These are phyloP conservation scores for Boletus pseudo-olivaceus DNA, from an alignment of 768 basidiomycete genomes.

Conservation along the genomic window DNA sequence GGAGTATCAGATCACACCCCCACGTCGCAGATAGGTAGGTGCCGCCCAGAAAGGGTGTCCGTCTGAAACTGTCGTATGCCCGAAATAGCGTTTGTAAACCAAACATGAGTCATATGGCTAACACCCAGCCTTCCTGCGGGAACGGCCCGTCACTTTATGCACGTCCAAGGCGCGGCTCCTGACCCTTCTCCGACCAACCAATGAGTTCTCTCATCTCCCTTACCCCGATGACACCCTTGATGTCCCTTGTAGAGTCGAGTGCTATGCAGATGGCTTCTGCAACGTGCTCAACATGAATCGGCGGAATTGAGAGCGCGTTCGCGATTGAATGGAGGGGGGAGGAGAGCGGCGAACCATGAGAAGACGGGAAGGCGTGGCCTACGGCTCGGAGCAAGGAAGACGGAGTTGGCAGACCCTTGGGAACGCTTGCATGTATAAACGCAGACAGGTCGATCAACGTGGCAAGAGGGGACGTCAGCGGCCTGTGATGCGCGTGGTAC, in stretches of 20 bases:
- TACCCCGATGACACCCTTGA: conserved; percentile 68
- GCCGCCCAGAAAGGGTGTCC: conserved; percentile 1
- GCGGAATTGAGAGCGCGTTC: conserved; percentile 77
- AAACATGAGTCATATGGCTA: conserved; percentile 8
- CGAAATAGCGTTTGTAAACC: conserved; percentile 13
- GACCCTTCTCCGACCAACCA: conserved; percentile 52
- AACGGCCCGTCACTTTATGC: conserved; percentile 12
- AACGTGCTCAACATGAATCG: conserved; percentile 95
- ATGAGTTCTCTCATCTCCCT: conserved; percentile 70
- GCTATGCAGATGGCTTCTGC: conserved; percentile 76
- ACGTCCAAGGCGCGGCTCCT: conserved; percentile 14
- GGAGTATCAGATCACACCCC: conserved; percentile 13
- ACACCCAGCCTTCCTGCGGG: conserved; percentile 4
- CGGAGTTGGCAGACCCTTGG: conserved; percentile 59
- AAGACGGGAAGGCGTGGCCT: conserved; percentile 36
- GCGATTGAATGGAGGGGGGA: conserved; percentile 66
- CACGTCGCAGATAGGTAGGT: conserved; percentile 23
- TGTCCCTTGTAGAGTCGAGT: conserved; percentile 45
- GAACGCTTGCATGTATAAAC: conserved; percentile 58
- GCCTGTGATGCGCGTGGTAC: conserved; percentile 92
- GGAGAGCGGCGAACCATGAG: conserved; percentile 31
- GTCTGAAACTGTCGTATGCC: conserved; percentile 16
- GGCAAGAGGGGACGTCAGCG: conserved; percentile 83
- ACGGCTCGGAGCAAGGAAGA: conserved; percentile 57
- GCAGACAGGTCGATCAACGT: conserved; percentile 80